Evolutionary conservation across 257 asterid species (phyloP).

Genomic region (Knoxia roxburghii): DNA sequence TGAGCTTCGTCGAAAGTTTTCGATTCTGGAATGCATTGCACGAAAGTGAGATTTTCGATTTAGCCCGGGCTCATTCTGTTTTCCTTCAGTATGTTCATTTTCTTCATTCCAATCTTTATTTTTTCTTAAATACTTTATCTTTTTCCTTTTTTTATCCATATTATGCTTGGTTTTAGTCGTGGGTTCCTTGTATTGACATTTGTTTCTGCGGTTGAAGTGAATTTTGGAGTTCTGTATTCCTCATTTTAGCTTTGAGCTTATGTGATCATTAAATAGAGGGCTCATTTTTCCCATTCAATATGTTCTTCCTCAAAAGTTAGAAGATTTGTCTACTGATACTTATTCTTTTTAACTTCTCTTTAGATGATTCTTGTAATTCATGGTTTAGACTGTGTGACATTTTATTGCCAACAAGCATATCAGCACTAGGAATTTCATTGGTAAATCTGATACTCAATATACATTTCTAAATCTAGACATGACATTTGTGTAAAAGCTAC

Average conservation of each 20-base stretch:
- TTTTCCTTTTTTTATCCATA: conserved; percentile 4
- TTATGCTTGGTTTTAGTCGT: conserved; percentile 14
- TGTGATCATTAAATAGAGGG: conserved; percentile 8
- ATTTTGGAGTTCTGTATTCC: conserved; percentile 3
- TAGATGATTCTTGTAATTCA: not conserved
- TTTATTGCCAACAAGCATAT: not conserved
- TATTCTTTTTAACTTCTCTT: not conserved
- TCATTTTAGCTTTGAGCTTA: conserved; percentile 5
- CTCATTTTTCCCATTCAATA: not conserved
- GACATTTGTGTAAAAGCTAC: not conserved
- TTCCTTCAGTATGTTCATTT: conserved; percentile 83
- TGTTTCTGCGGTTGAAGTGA: conserved; percentile 5
- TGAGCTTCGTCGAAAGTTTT: too few species aligned
- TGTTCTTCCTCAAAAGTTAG: not conserved
- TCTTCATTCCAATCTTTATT: not conserved
- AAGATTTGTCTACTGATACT: not conserved
- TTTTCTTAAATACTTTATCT: conserved; percentile 1
- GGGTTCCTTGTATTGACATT: conserved; percentile 19
- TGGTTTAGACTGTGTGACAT: not conserved
- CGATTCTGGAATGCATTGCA: too few species aligned
- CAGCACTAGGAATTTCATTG: not conserved
- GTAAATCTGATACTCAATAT: too few species aligned
- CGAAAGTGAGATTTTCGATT: conserved; percentile 88
- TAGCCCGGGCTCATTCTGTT: conserved; percentile 99
- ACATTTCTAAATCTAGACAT: too few species aligned